A percentile compares a stretch with the other conserved stretches of the same genome.
phyloP scores from a whole-genome alignment of 1,284 basidiomycete species.

The Papiliotrema terrestris region DNA sequence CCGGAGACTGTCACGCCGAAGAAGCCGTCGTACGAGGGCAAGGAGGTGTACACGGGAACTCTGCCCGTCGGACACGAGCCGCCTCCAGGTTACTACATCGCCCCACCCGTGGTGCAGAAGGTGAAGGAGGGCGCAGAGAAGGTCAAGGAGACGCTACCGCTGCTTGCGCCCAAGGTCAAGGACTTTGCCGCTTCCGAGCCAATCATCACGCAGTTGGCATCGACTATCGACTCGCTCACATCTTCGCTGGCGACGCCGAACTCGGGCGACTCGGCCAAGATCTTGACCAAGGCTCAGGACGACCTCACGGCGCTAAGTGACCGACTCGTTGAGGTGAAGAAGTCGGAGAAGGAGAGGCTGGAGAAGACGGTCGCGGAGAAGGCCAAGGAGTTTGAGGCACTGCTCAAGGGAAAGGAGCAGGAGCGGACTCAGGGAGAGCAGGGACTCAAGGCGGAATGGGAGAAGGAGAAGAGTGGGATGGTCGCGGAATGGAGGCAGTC shows the following conservation, averaged over 20 bases:
- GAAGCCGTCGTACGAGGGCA: slow-evolving; percentile 39
- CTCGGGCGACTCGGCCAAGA: slow-evolving; percentile 61
- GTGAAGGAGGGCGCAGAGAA: slow-evolving; percentile 13
- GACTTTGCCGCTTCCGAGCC: slow-evolving; percentile 76
- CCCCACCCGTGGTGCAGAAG: slow-evolving; percentile 31
- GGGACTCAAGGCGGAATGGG: slow-evolving; percentile 77
- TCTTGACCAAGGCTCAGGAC: slow-evolving; percentile 61
- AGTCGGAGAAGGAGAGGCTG: slow-evolving; percentile 71
- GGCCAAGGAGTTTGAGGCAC: slow-evolving; percentile 74
- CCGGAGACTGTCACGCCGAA: slow-evolving; percentile 44
- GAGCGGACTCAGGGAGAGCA: slow-evolving; percentile 82
- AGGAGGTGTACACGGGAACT: slow-evolving; percentile 64
- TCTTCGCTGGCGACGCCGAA: slow-evolving; percentile 65
- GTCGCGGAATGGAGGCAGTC: slow-evolving; percentile 79
- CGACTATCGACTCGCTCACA: slow-evolving; percentile 89
- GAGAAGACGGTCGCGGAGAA: slow-evolving; percentile 78
- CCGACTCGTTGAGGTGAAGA: slow-evolving; percentile 75
- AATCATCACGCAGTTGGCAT: slow-evolving; percentile 84
- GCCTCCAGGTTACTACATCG: slow-evolving; percentile 71
- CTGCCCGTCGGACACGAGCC: slow-evolving; percentile 87
- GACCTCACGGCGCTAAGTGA: slow-evolving; percentile 77
- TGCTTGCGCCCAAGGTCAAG: slow-evolving; percentile 75
- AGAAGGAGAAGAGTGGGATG: slow-evolving; percentile 72
- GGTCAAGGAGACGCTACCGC: slow-evolving; percentile 58
- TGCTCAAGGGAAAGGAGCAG: slow-evolving; percentile 78